A percentile compares a stretch with the other conserved stretches of the same genome.
Evolutionary conservation across 2,329 filamentous ascomycete genomes (phyloP).

Genomic region (Plectosphaerella plurivora): DNA sequence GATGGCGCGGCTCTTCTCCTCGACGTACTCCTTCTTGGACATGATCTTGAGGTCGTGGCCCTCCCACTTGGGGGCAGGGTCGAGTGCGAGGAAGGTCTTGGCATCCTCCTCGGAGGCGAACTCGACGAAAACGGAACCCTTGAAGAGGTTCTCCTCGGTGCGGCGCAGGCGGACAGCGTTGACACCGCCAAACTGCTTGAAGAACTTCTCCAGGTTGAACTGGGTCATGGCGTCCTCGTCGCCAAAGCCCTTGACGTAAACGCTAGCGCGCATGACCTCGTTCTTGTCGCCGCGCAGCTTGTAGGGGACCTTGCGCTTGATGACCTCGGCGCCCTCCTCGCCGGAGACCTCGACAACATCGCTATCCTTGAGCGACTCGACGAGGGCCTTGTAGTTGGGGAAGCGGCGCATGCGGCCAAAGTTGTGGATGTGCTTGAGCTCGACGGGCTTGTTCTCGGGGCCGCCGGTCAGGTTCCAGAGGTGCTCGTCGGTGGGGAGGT

Average conservation of each 20-base stretch:
- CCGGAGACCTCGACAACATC: conserved; percentile 69
- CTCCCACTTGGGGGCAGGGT: conserved; percentile 81
- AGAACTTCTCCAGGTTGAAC: conserved; percentile 92
- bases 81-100: conserved; percentile 73
- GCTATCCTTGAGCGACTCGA: conserved; percentile 78
- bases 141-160: conserved; percentile 69
- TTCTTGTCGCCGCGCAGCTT: conserved; percentile 56
- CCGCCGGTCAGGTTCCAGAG: conserved; percentile 76
- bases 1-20: conserved; percentile 71
- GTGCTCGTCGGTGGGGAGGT: conserved; percentile 84
- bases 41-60: conserved; percentile 75
- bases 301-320: conserved; percentile 73
- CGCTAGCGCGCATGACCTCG: conserved; percentile 65
- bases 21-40: conserved; percentile 83
- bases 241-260: conserved; percentile 95
- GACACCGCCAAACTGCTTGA: conserved; percentile 72
- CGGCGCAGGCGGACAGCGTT: conserved; percentile 86
- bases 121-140: conserved; percentile 94
- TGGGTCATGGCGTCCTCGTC: conserved; percentile 79
- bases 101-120: conserved; percentile 76
- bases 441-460: conserved; percentile 74
- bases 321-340: conserved; percentile 63
- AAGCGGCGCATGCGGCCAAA: conserved; percentile 98
- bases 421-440: conserved; percentile 70
- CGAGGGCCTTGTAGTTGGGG: conserved; percentile 78